Conservation (phyloP, 1,284 basidiomycete genomes). For the Ustilago tritici region DNA sequence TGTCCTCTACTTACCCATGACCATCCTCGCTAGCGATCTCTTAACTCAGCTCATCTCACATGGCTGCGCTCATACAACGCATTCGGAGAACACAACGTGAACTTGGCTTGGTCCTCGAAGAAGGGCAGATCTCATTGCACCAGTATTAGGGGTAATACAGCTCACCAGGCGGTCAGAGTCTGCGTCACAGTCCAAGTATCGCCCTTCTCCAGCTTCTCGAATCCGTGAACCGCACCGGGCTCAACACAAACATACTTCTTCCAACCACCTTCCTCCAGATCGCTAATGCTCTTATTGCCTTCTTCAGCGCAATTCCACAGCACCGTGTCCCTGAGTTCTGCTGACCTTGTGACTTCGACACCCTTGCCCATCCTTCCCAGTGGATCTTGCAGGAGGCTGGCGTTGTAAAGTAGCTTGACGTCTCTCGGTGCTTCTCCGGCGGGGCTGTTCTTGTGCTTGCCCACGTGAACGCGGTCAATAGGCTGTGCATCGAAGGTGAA, state of each 20-base stretch:
- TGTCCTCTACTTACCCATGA: too few species aligned
- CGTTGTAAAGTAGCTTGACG: constrained; percentile 48
- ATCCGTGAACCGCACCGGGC: constrained; percentile 67
- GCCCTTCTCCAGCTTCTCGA: constrained; percentile 63
- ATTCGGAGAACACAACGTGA: too few species aligned
- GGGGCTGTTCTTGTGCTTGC: constrained; percentile 28
- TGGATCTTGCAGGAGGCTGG: constrained; percentile 31
- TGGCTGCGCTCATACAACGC: too few species aligned
- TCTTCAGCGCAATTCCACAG: constrained; percentile 70
- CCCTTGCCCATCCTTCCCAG: constrained; percentile 44
- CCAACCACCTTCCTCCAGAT: constrained; percentile 69
- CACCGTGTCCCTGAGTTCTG: constrained; percentile 54
- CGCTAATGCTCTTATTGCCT: constrained; percentile 65
- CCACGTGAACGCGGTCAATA: constrained; percentile 51
- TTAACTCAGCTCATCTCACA: too few species aligned
- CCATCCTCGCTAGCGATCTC: too few species aligned
- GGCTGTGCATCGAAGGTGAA: constrained; percentile 41
- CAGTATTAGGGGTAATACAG: background rate
- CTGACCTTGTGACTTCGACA: constrained; percentile 49
- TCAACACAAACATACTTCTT: constrained; percentile 70
- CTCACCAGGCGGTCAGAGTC: constrained; percentile 46
- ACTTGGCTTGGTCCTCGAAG: too few species aligned
- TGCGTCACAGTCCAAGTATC: constrained; percentile 43
- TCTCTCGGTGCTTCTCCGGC: constrained; percentile 29
- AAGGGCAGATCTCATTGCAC: too few species aligned